These are phyloP conservation scores for Candida sp. DNA, from an alignment of 1,139 yeast genomes.

Conservation along the genomic window DNA sequence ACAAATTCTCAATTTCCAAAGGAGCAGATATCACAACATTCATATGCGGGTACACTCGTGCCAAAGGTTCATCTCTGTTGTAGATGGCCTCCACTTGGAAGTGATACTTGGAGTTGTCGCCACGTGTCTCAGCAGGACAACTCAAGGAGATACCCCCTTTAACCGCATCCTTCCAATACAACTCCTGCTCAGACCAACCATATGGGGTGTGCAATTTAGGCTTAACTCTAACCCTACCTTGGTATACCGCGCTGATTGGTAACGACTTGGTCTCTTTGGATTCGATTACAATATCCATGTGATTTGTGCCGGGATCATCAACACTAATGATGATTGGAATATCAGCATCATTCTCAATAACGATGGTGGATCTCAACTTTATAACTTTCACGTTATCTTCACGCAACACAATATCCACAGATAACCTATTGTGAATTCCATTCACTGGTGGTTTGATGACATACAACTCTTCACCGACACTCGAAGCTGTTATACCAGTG, in stretches of 20 bases:
- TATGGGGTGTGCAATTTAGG: conserved; percentile 62
- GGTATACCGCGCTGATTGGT: conserved; percentile 74
- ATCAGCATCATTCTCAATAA: conserved; percentile 73
- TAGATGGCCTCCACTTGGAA: conserved; percentile 77
- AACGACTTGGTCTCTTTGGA: conserved; percentile 65
- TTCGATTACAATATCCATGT: conserved; percentile 37
- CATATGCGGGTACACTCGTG: conserved; percentile 86
- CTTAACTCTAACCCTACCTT: conserved; percentile 57
- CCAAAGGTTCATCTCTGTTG: conserved; percentile 68
- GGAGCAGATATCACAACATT: conserved; percentile 83
- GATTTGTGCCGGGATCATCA: conserved; percentile 20
- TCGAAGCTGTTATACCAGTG: conserved; percentile 64
- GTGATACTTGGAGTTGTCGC: conserved; percentile 54
- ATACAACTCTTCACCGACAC: conserved; percentile 85
- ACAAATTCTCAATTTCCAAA: conserved; percentile 77
- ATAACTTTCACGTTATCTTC: conserved; percentile 82
- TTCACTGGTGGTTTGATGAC: conserved; percentile 65
- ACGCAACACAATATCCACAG: conserved; percentile 71
- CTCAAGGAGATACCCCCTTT: conserved; percentile 58
- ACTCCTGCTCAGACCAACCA: conserved; percentile 65
- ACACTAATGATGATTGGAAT: conserved; percentile 53
- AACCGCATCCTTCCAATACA: conserved; percentile 71
- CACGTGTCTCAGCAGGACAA: conserved; percentile 51
- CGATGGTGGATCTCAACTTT: conserved; percentile 73
- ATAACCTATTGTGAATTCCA: conserved; percentile 73